Evolutionary conservation across 148 eudicot genomes (phyloP), one percentile per base, ranked within the genome.

Genomic region (Beta vulgaris): DNA sequence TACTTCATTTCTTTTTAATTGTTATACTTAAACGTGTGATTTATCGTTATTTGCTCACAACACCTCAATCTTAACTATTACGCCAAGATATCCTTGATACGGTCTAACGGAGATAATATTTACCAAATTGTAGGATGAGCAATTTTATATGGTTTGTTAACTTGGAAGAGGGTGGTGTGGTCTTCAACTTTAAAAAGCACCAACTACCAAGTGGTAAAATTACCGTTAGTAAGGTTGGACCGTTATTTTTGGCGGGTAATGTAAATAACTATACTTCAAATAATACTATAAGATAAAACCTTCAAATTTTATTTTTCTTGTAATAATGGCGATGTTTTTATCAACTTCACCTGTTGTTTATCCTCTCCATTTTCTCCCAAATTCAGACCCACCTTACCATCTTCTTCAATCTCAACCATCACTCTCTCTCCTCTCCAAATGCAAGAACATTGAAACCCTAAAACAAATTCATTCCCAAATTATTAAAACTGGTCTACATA

Each of bases 391-490:
- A 5, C 87, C 88, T 0, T 85, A 87, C 78, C 71, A 71, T 28
- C 80, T 80, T 57, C 84, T 87, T 51, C 89, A 82, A 36, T 23
- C 55, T 39, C 93, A 90, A 53, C 89, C 87, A 1, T 68, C 89
- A 69, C 76, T 86, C 66, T 3, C 74, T 44, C 90, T 86, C 73
- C 83, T 90, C 74, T 58, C 87, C 16, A 83, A 81, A 68, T 88
- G 91, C 88, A 78, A 79, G 64, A 81, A 57, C 82, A 79, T 90
- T 51, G 31, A 77, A 79, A 86, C 85, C 72, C 83, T 88, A 35
- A 86, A 83, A 74, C 93, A 86, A 82, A 85, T 88, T 53, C 94
- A 90, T 37, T 79, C 91, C 19, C 94, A 84, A 62, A 78, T 90
- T 83, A 83, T 84, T 81, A 82, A 85, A 72, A 78, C 86, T 29